A percentile compares a stretch with the other conserved stretches of the same genome.
Conservation (phyloP, 83 land plant species). For the Thuja plicata region DNA sequence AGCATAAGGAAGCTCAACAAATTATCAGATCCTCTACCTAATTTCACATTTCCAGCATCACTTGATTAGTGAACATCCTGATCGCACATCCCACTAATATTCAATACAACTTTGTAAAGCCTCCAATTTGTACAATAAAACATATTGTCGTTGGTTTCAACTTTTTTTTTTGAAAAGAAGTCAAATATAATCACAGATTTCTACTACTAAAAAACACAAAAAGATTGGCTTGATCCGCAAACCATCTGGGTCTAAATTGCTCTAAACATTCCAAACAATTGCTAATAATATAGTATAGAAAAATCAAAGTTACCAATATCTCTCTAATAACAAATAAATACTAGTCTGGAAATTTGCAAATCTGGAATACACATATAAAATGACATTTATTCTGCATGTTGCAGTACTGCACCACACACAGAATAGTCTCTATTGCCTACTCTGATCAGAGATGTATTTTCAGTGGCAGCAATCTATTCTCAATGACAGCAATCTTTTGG, state of each 20-base stretch:
- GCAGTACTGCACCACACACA: neutral
- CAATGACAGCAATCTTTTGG: neutral
- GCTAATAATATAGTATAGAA: neutral
- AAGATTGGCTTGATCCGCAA: neutral
- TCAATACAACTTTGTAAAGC: neutral
- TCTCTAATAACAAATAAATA: constrained; percentile 1
- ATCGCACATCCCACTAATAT: neutral
- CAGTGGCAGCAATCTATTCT: neutral
- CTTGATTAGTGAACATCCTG: neutral
- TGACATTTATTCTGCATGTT: neutral
- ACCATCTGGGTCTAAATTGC: neutral
- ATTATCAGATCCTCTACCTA: neutral
- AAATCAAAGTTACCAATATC: neutral
- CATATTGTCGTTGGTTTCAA: neutral
- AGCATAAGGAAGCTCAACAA: neutral
- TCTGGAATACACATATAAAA: neutral
- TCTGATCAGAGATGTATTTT: neutral
- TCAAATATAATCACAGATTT: neutral
- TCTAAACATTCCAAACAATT: neutral
- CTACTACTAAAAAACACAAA: neutral
- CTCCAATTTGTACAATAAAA: neutral
- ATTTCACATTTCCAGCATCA: neutral
- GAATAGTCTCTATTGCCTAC: neutral
- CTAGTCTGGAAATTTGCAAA: neutral
- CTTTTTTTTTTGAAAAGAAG: neutral